These are phyloP conservation scores for Suhomyces taliae DNA, from an alignment of 1,139 yeast genomes.

Conservation along the genomic window DNA sequence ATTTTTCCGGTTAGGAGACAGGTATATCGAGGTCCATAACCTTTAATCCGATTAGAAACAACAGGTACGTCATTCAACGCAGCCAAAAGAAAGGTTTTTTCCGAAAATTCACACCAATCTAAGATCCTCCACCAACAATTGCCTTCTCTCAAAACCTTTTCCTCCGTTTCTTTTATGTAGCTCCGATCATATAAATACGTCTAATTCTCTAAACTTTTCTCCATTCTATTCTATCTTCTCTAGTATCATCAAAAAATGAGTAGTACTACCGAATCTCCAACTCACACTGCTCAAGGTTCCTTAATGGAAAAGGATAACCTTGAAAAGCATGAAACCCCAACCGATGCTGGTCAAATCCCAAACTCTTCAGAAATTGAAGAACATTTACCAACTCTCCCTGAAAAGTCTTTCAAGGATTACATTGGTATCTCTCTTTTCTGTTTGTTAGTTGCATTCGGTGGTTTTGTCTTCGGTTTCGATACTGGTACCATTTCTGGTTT, in stretches of 20 bases:
- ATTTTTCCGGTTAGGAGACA: conserved; percentile 1
- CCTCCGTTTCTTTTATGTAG: not conserved
- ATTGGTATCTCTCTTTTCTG: conserved; percentile 20
- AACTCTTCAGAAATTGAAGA: conserved; percentile 10
- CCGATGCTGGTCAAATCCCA: conserved; percentile 14
- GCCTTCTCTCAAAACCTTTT: not conserved
- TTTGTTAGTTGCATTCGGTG: conserved; percentile 26
- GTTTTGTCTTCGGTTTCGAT: conserved; percentile 27
- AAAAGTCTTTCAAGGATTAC: conserved; percentile 24
- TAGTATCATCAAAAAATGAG: not conserved
- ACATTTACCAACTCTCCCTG: conserved; percentile 25
- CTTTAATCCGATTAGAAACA: not conserved
- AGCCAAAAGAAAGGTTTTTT: conserved; percentile 5
- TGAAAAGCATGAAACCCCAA: conserved; percentile 12
- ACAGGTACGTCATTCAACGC: conserved; percentile 3
- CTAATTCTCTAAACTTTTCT: not conserved
- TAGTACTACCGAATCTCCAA: conserved; percentile 4
- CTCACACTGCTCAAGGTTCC: conserved; percentile 10
- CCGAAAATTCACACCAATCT: not conserved
- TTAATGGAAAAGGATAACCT: conserved; percentile 12
- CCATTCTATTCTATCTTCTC: no score
- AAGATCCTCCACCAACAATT: not conserved
- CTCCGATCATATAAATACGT: not conserved
- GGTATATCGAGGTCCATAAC: not conserved
- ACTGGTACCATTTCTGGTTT: conserved; percentile 36